Evolutionary conservation across 345 rosid genomes (phyloP).

Genomic region (Gossypium ekmanianum): DNA sequence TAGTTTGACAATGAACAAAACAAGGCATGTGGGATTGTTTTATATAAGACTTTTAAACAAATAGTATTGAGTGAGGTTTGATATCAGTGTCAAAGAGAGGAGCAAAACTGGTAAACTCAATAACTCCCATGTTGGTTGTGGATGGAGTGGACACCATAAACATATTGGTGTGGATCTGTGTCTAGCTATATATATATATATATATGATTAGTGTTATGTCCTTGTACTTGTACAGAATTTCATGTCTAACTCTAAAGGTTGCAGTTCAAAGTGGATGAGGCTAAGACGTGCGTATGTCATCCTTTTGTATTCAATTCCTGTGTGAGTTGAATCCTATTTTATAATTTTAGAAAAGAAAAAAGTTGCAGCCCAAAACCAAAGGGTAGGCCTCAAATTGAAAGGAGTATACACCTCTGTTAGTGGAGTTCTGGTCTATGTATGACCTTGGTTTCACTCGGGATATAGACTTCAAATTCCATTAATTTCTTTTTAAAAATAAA

Average conservation of each 20-base stretch:
- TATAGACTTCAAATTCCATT: no score
- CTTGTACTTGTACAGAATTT: not conserved
- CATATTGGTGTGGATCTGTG: not conserved
- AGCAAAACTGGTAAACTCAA: not conserved
- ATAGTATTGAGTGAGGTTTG: not conserved
- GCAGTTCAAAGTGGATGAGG: not conserved
- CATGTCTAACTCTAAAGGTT: not conserved
- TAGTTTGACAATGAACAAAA: not conserved
- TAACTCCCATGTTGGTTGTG: not conserved
- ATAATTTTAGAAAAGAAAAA: no score
- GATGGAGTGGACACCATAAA: not conserved
- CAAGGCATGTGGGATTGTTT: constrained; percentile 22
- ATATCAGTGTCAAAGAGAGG: not conserved
- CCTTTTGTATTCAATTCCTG: no score
- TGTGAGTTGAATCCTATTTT: no score
- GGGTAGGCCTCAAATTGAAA: not conserved
- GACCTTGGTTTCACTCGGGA: no score
- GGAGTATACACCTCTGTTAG: not conserved
- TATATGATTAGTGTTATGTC: not conserved
- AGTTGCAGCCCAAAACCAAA: not conserved
- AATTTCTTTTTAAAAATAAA: no score
- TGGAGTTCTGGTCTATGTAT: no score
- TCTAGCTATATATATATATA: not conserved
- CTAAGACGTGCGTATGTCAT: no score
- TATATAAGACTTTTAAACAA: constrained; percentile 11